These are phyloP conservation scores for Dysphania ambrosioides DNA, from an alignment of 148 eudicot genomes.

Conservation along the genomic window DNA sequence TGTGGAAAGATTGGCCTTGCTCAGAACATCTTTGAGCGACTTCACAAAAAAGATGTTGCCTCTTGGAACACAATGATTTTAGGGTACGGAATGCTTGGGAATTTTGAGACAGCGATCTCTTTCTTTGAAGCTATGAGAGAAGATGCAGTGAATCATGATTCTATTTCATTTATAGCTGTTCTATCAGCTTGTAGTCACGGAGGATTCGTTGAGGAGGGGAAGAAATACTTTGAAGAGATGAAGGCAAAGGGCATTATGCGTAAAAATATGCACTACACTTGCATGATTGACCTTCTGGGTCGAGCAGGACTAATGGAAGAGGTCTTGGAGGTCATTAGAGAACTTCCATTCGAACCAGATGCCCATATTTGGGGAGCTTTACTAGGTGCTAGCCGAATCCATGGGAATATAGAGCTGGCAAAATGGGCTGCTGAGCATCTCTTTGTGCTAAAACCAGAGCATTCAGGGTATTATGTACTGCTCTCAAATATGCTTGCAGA, in stretches of 20 bases:
- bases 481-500: constrained; percentile 73
- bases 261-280: constrained; percentile 55
- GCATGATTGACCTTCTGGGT: constrained; percentile 85
- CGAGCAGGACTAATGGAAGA: constrained; percentile 68
- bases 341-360: constrained; percentile 53
- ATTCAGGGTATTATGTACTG: constrained; percentile 58
- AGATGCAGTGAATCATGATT: constrained; percentile 39
- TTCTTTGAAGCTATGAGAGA: constrained; percentile 62
- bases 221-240: constrained; percentile 56
- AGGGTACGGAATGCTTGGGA: constrained; percentile 68
- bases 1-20: constrained; percentile 59
- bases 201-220: constrained; percentile 59
- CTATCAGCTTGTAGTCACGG: constrained; percentile 78
- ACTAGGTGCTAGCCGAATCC: constrained; percentile 61
- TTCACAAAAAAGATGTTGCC: constrained; percentile 48
- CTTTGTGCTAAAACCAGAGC: constrained; percentile 54
- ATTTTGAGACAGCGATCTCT: constrained; percentile 44
- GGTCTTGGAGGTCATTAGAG: constrained; percentile 45
- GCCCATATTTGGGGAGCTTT: constrained; percentile 66
- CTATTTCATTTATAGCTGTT: constrained; percentile 64
- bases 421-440: constrained; percentile 63
- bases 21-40: constrained; percentile 44
- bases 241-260: constrained; percentile 35
- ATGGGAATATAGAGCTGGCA: constrained; percentile 65
- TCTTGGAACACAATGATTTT: constrained; percentile 76